These are phyloP conservation scores for Candida patagonica DNA, from an alignment of 805 yeast genomes.

Conservation along the genomic window DNA sequence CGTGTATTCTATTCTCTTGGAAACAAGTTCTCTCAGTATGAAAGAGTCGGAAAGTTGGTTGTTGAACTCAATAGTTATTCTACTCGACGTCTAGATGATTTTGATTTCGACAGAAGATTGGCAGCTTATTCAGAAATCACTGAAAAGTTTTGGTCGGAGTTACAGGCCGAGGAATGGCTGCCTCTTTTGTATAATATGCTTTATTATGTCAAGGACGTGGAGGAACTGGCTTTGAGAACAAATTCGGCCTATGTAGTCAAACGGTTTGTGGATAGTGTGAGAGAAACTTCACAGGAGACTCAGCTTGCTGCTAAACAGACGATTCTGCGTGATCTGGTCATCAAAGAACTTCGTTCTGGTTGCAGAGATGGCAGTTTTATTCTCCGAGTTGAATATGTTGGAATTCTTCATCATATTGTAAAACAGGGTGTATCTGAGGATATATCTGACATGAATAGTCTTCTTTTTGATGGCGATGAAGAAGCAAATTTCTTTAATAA, in stretches of 20 bases:
- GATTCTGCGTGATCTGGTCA: slow-evolving; percentile 33
- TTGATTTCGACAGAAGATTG: slow-evolving; percentile 70
- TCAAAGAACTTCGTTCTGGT: slow-evolving; percentile 63
- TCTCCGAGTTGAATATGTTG: slow-evolving; percentile 63
- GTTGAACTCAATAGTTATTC: slow-evolving; percentile 65
- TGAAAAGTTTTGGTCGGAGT: slow-evolving; percentile 38
- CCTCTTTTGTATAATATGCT: slow-evolving; percentile 65
- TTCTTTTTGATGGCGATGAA: slow-evolving; percentile 59
- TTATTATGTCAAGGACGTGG: slow-evolving; percentile 64
- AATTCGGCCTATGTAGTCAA: slow-evolving; percentile 60
- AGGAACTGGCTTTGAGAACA: slow-evolving; percentile 71
- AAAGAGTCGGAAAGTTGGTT: slow-evolving; percentile 42
- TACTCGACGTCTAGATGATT: slow-evolving; percentile 50
- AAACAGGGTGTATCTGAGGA: slow-evolving; percentile 36
- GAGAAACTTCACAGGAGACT: slow-evolving; percentile 13
- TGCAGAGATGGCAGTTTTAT: slow-evolving; percentile 51
- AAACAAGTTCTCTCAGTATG: slow-evolving; percentile 34
- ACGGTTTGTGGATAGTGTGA: slow-evolving; percentile 50
- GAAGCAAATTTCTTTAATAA: slow-evolving; percentile 77
- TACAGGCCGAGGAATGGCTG: slow-evolving; percentile 59
- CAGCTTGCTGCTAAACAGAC: slow-evolving; percentile 16
- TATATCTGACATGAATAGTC: slow-evolving; percentile 54
- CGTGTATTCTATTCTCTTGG: slow-evolving; percentile 54
- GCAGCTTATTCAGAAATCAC: slow-evolving; percentile 57
- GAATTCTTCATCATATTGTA: slow-evolving; percentile 56